These are phyloP conservation scores for Chalciporus chontae DNA, from an alignment of 768 basidiomycete genomes.

Conservation along the genomic window DNA sequence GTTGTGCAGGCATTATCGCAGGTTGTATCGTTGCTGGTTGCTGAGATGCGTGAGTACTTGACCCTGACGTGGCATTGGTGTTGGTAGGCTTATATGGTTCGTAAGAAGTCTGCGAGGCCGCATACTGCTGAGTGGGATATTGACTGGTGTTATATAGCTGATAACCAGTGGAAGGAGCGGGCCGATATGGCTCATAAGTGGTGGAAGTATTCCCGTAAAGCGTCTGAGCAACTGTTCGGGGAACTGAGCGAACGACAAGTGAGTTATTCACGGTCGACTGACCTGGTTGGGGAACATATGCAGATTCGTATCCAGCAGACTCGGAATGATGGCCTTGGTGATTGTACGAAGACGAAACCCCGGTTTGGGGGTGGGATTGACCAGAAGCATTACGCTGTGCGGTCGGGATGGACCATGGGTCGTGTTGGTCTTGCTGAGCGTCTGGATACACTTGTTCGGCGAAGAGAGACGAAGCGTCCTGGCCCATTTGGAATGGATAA, in stretches of 20 bases:
- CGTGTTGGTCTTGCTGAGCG: constrained; percentile 22
- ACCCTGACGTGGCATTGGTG: constrained; percentile 8
- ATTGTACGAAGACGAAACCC: constrained; percentile 17
- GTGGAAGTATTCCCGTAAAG: constrained; percentile 11
- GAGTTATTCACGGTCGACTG: constrained; percentile 6
- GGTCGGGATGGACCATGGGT: constrained; percentile 26
- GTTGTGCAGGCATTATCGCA: constrained; percentile 15
- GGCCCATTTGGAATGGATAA: constrained; percentile 29
- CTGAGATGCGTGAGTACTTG: constrained; percentile 22
- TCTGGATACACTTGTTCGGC: constrained; percentile 32
- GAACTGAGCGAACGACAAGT: constrained; percentile 4
- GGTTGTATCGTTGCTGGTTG: constrained; percentile 9
- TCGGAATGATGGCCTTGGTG: constrained; percentile 33
- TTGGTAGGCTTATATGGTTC: constrained; percentile 37
- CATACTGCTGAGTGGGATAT: constrained; percentile 14
- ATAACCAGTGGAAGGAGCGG: constrained; percentile 15
- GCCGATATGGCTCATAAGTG: constrained; percentile 25
- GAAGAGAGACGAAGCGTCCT: constrained; percentile 39
- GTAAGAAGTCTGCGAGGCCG: constrained; percentile 16
- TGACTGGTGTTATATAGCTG: constrained; percentile 15
- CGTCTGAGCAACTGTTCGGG: constrained; percentile 10
- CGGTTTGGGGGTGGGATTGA: constrained; percentile 13
- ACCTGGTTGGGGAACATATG: constrained; percentile 22
- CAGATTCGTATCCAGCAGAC: constrained; percentile 22
- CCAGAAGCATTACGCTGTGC: constrained; percentile 12